Conservation (phyloP, 148 eudicot species). For the Heliamphora exappendiculata region DNA sequence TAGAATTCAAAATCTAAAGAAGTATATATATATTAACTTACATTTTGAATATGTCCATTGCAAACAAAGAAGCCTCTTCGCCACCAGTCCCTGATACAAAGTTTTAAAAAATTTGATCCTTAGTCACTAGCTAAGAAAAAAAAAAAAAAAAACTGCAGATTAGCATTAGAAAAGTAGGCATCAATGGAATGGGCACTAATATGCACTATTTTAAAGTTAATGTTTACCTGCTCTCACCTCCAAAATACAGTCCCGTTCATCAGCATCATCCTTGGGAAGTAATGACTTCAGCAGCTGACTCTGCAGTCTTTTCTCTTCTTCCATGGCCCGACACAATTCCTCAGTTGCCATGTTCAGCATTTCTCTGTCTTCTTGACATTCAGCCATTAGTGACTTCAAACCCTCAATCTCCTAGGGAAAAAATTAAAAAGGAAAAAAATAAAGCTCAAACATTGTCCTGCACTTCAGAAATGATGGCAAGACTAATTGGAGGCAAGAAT, state of each 20-base stretch:
- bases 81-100: conserved; percentile 77
- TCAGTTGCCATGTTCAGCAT: conserved; percentile 68
- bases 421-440: neutral
- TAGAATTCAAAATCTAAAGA: neutral
- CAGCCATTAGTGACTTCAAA: conserved; percentile 57
- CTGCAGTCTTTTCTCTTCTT: conserved; percentile 62
- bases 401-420: conserved; percentile 49
- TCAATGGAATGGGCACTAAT: neutral
- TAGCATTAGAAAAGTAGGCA: neutral
- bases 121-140: neutral
- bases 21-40: conserved; percentile 20
- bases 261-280: conserved; percentile 94
- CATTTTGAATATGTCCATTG: conserved; percentile 92
- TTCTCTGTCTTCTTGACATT: conserved; percentile 66
- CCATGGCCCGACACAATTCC: conserved; percentile 51
- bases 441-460: neutral
- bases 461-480: neutral
- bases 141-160: neutral
- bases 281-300: conserved; percentile 48
- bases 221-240: conserved; percentile 90
- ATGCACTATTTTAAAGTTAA: neutral
- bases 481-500: no score
- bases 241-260: conserved; percentile 82
- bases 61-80: conserved; percentile 95
- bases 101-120: neutral